Evolutionary conservation across 805 yeast species (phyloP).

Genomic region (Spathaspora hagerdaliae): DNA sequence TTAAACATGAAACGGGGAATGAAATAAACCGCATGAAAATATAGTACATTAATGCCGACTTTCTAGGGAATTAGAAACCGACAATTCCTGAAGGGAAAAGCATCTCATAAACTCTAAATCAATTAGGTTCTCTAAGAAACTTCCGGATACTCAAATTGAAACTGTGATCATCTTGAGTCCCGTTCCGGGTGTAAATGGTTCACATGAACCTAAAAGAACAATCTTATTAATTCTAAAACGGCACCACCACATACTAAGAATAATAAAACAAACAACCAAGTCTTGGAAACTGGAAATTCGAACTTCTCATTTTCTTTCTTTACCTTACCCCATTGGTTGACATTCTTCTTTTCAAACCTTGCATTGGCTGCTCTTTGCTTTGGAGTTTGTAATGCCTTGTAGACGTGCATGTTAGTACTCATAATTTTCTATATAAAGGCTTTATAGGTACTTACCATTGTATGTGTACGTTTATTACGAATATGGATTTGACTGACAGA

Average conservation of each 20-base stretch:
- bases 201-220: conserved; percentile 37
- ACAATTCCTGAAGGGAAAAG: too few species aligned
- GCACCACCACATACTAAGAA: conserved; percentile 84
- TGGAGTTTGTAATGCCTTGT: conserved; percentile 74
- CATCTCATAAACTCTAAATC: too few species aligned
- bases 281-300: conserved; percentile 52
- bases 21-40: too few species aligned
- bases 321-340: conserved; percentile 72
- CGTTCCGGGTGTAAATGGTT: too few species aligned
- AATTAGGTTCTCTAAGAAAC: too few species aligned
- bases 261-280: conserved; percentile 58
- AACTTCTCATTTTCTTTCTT: conserved; percentile 38
- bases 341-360: conserved; percentile 72
- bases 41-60: too few species aligned
- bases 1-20: too few species aligned
- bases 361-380: conserved; percentile 84
- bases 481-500: too few species aligned
- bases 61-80: too few species aligned
- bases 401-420: not conserved
- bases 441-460: not conserved
- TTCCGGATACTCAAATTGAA: too few species aligned
- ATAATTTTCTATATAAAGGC: too few species aligned
- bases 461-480: not conserved
- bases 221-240: conserved; percentile 59
- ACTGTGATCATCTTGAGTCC: too few species aligned